Conservation (phyloP, 108 stramenopile genomes). For the Nitzschia inconspicua region DNA sequence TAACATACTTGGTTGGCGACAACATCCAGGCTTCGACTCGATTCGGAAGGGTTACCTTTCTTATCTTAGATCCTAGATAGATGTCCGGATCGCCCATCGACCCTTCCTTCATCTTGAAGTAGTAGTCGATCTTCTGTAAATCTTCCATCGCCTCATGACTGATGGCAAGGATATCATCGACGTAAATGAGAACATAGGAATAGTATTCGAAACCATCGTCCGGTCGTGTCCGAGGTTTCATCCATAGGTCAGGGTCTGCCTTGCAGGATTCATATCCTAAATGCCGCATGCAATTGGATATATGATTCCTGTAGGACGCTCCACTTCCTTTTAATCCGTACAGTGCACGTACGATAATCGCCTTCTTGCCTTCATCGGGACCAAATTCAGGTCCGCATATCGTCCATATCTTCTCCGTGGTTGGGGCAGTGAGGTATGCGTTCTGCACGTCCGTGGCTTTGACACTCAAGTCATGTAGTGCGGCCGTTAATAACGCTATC, state of each 20-base stretch:
- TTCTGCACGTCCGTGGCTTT: constrained; percentile 24
- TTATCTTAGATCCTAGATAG: no score
- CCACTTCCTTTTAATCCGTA: constrained; percentile 24
- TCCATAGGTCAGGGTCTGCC: constrained; percentile 37
- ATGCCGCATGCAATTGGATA: neutral
- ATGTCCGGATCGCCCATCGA: no score
- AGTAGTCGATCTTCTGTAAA: no score
- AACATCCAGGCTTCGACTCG: no score
- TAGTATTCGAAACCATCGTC: no score
- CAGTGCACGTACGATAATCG: constrained; percentile 18
- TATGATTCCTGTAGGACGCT: neutral
- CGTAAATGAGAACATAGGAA: no score
- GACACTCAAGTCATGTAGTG: constrained; percentile 16
- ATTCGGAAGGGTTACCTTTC: no score
- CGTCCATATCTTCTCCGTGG: constrained; percentile 14
- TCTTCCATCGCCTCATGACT: no score
- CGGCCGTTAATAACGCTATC: constrained; percentile 20
- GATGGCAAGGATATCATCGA: no score
- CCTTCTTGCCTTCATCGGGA: constrained; percentile 13
- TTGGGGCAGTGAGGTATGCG: constrained; percentile 29
- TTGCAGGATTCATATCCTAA: constrained; percentile 14
- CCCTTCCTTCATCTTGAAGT: no score
- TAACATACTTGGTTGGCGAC: neutral
- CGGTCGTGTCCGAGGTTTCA: no score
- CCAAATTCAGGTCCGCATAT: constrained; percentile 19